phyloP scores from a whole-genome alignment of 768 basidiomycete genomes.

The Mycena alexandri region DNA sequence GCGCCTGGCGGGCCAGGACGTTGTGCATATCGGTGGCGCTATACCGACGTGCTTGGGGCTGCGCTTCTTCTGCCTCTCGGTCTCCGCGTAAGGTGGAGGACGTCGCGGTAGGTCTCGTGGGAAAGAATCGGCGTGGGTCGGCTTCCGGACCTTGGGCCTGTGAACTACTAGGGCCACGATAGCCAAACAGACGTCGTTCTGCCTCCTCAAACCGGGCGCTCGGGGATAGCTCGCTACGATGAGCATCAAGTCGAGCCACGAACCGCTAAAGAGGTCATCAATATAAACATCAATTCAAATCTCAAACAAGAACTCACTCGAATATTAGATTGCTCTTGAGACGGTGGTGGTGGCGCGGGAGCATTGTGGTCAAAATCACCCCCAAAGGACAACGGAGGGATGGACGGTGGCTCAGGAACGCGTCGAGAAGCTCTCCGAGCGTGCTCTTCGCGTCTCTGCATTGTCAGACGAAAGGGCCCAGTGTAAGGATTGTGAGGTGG shows the following conservation, averaged over 20 bases:
- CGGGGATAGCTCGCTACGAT: slow-evolving; percentile 15
- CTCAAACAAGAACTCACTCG: slow-evolving; percentile 22
- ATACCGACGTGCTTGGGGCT: slow-evolving; percentile 19
- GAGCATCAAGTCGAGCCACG: slow-evolving; percentile 7
- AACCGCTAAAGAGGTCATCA: slow-evolving; percentile 17
- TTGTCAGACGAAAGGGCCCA: slow-evolving; percentile 63
- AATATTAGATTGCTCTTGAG: slow-evolving; percentile 11
- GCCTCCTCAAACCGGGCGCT: slow-evolving; percentile 19
- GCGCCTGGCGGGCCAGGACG: slow-evolving; percentile 36
- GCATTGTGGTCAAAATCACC: slow-evolving; percentile 32
- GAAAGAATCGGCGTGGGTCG: slow-evolving; percentile 32
- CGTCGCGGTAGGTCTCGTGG: slow-evolving; percentile 22
- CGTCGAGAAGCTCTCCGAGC: slow-evolving; percentile 30
- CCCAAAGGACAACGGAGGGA: slow-evolving; percentile 57
- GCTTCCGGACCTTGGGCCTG: slow-evolving; percentile 6
- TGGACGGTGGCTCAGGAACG: slow-evolving; percentile 44
- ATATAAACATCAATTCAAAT: not conserved
- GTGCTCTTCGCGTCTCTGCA: slow-evolving; percentile 50
- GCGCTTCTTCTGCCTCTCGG: slow-evolving; percentile 17
- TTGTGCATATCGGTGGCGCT: slow-evolving; percentile 39
- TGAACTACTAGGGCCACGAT: slow-evolving; percentile 24
- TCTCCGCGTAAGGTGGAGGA: slow-evolving; percentile 12
- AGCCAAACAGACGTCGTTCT: slow-evolving; percentile 30
- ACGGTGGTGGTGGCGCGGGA: not conserved
- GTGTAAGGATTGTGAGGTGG: slow-evolving; percentile 52